A percentile compares a stretch with the other conserved stretches of the same genome.
phyloP scores from a whole-genome alignment of 495 filamentous ascomycete genomes.

The Penicillium egyptiacum region DNA sequence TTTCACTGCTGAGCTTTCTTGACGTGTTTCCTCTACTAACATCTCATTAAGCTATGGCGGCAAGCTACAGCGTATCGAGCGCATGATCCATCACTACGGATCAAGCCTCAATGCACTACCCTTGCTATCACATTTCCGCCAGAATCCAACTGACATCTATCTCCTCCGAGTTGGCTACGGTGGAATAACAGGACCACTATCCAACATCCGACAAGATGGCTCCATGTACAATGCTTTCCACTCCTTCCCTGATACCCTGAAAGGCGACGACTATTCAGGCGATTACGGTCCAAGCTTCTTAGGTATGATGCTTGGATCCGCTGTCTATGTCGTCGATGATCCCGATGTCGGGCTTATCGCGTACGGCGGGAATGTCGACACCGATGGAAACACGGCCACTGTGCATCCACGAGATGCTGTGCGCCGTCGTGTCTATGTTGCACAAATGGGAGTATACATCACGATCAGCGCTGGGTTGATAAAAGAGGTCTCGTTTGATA shows the following conservation, averaged over 20 bases:
- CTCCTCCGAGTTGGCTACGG: not conserved
- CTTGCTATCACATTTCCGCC: constrained; percentile 46
- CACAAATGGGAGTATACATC: not conserved
- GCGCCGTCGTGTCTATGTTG: not conserved
- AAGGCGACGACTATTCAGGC: constrained; percentile 53
- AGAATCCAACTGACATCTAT: constrained; percentile 27
- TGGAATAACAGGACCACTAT: constrained; percentile 40
- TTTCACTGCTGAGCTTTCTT: not conserved
- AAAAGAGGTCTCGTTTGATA: not conserved
- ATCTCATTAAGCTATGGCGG: constrained; percentile 9
- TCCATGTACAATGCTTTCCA: constrained; percentile 53
- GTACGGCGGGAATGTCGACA: not conserved
- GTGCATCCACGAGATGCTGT: not conserved
- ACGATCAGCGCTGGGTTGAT: not conserved
- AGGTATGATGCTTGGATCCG: constrained; percentile 30
- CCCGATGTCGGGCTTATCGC: not conserved
- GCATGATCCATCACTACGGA: constrained; percentile 59
- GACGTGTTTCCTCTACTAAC: not conserved
- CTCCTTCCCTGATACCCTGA: constrained; percentile 49
- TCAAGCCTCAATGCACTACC: constrained; percentile 53
- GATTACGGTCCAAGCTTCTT: constrained; percentile 54
- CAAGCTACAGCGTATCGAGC: constrained; percentile 51
- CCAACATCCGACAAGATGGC: constrained; percentile 51
- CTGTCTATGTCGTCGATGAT: not conserved
- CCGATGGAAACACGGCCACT: not conserved